A percentile compares a stretch with the other conserved stretches of the same genome.
Evolutionary conservation across 345 rosid species (phyloP).

Genomic region (Barbarea vulgaris): DNA sequence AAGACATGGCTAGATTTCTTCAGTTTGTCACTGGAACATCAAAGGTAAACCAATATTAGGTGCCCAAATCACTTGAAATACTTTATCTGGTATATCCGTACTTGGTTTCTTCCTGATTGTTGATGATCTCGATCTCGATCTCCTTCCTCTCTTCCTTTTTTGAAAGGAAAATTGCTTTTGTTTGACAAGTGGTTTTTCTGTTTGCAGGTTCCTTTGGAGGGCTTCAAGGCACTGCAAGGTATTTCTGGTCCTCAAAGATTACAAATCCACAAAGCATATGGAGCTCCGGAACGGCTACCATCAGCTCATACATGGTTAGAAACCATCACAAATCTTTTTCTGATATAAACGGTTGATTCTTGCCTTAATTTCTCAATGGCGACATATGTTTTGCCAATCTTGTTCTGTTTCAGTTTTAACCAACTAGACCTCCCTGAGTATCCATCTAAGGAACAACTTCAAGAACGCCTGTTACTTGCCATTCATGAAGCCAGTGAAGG

Average conservation of each 20-base stretch:
- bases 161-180: not conserved
- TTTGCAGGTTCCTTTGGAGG: conserved; percentile 88
- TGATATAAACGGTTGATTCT: not conserved
- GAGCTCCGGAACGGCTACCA: conserved; percentile 88
- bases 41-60: conserved; percentile 54
- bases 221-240: conserved; percentile 92
- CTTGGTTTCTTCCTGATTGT: not conserved
- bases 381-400: not conserved
- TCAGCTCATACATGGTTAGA: conserved; percentile 95
- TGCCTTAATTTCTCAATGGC: not conserved
- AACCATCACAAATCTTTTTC: conserved; percentile 8
- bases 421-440: conserved; percentile 97
- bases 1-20: conserved; percentile 93
- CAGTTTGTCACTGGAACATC: conserved; percentile 98
- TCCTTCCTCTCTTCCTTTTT: not conserved
- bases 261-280: conserved; percentile 98
- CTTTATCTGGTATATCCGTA: not conserved
- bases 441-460: conserved; percentile 74
- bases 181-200: conserved; percentile 12
- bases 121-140: conserved; percentile 1
- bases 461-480: conserved; percentile 85
- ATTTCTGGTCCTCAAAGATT: conserved; percentile 95
- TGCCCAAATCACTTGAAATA: not conserved
- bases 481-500: conserved; percentile 98
- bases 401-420: conserved; percentile 69